Conservation (phyloP, 2,329 filamentous ascomycete genomes). For the Fusarium virguliforme region DNA sequence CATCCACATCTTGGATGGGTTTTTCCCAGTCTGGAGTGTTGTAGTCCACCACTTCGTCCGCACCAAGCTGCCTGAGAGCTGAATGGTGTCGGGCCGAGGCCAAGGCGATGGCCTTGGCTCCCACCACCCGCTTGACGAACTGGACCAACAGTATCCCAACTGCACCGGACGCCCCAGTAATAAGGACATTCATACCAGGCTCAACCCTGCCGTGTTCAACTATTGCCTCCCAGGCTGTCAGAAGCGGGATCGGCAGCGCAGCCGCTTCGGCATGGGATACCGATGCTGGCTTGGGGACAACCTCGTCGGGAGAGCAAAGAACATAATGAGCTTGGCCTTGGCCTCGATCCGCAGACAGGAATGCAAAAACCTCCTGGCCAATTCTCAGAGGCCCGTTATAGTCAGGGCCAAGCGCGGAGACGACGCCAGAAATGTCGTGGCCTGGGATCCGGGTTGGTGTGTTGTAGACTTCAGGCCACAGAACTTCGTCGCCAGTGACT, state of each 20-base stretch:
- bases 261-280: conserved; percentile 24
- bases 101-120: conserved; percentile 50
- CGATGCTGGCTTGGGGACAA: conserved; percentile 11
- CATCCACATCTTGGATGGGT: rapidly evolving
- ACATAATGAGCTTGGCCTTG: conserved; percentile 27
- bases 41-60: conserved; percentile 51
- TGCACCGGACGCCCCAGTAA: conserved; percentile 26
- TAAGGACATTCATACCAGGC: neutral
- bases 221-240: conserved; percentile 35
- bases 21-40: conserved; percentile 43
- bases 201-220: neutral
- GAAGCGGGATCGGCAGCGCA: conserved; percentile 16
- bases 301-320: neutral
- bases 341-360: neutral
- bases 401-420: conserved; percentile 44
- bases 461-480: conserved; percentile 55
- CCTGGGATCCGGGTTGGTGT: conserved; percentile 53
- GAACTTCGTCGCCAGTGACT: conserved; percentile 55
- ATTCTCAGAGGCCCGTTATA: neutral
- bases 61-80: conserved; percentile 44
- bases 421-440: conserved; percentile 56
- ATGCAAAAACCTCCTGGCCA: conserved; percentile 5
- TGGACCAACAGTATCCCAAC: conserved; percentile 51
- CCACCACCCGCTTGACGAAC: conserved; percentile 43
- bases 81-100: conserved; percentile 46